These are phyloP conservation scores for Jasminum sambac DNA, from an alignment of 257 asterid genomes.

Conservation along the genomic window DNA sequence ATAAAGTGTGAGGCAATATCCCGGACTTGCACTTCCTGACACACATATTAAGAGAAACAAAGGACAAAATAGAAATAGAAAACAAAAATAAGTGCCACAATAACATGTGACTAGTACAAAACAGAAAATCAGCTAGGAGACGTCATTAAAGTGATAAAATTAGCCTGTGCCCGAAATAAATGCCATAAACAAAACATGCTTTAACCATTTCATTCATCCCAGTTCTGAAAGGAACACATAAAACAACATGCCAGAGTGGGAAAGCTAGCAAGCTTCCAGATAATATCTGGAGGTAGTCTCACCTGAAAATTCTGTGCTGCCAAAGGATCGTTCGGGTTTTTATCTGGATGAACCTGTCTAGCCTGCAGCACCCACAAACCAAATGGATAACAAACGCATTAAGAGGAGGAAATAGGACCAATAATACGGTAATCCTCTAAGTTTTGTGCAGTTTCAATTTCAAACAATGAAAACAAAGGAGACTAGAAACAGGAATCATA, in stretches of 20 bases:
- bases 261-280: not conserved
- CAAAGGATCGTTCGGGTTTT: slow-evolving; percentile 92
- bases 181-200: not conserved
- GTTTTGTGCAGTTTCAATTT: slow-evolving; percentile 5
- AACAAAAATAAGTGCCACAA: not conserved
- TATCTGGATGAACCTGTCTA: slow-evolving; percentile 98
- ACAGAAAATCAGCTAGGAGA: not conserved
- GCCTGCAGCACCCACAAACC: slow-evolving; percentile 56
- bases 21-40: not conserved
- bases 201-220: slow-evolving; percentile 12
- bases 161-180: slow-evolving; percentile 10
- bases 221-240: slow-evolving; percentile 15
- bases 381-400: slow-evolving; percentile 5
- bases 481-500: not conserved
- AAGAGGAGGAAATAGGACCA: not conserved
- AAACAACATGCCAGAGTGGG: slow-evolving; percentile 14
- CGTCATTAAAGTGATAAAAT: not conserved
- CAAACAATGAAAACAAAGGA: slow-evolving; percentile 10
- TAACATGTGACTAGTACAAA: not conserved
- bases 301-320: slow-evolving; percentile 98
- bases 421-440: slow-evolving; percentile 12
- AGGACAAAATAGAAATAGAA: not conserved
- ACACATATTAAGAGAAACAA: not conserved
- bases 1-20: too few relatives aligned
- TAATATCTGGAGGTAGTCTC: slow-evolving; percentile 10